A percentile compares a stretch with the other conserved stretches of the same genome.
These are phyloP conservation scores for Annulohypoxylon maeteangense DNA, from an alignment of 495 filamentous ascomycete genomes.

Conservation along the genomic window DNA sequence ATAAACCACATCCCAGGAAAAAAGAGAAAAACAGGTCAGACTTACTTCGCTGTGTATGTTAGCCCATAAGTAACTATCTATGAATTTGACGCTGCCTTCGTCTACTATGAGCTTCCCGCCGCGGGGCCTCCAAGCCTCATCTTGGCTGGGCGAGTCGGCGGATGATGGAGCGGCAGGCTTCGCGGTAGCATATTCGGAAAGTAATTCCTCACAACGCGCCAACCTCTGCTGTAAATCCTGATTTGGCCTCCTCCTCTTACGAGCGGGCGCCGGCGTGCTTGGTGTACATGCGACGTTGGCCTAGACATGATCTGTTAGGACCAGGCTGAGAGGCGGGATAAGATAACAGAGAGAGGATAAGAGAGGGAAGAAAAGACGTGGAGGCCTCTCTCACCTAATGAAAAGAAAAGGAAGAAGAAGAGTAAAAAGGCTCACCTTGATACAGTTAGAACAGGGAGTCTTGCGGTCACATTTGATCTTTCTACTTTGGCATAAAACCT, in stretches of 20 bases:
- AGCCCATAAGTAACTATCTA: constrained; percentile 56
- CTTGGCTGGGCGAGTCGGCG: constrained; percentile 28
- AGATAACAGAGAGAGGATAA: neutral
- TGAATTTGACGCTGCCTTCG: constrained; percentile 57
- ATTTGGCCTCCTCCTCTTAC: constrained; percentile 59
- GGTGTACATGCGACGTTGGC: constrained; percentile 59
- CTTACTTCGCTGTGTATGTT: constrained; percentile 58
- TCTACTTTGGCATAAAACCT: constrained; percentile 68
- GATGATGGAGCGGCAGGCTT: constrained; percentile 46
- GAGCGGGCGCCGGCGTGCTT: constrained; percentile 59
- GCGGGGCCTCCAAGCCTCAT: constrained; percentile 52
- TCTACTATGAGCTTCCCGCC: constrained; percentile 58
- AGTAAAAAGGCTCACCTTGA: constrained; percentile 33
- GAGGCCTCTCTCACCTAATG: constrained; percentile 1
- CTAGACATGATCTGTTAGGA: constrained; percentile 43
- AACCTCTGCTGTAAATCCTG: constrained; percentile 62
- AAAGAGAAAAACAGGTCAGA: constrained; percentile 11
- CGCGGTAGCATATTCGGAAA: constrained; percentile 57
- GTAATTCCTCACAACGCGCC: constrained; percentile 59
- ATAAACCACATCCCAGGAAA: neutral
- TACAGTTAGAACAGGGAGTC: constrained; percentile 74
- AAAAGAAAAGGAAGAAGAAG: too few relatives aligned
- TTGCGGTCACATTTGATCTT: constrained; percentile 77
- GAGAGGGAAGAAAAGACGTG: neutral
- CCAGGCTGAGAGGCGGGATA: neutral